These are phyloP conservation scores for Sporothrix phasma DNA, from an alignment of 2,329 filamentous ascomycete genomes.

Conservation along the genomic window DNA sequence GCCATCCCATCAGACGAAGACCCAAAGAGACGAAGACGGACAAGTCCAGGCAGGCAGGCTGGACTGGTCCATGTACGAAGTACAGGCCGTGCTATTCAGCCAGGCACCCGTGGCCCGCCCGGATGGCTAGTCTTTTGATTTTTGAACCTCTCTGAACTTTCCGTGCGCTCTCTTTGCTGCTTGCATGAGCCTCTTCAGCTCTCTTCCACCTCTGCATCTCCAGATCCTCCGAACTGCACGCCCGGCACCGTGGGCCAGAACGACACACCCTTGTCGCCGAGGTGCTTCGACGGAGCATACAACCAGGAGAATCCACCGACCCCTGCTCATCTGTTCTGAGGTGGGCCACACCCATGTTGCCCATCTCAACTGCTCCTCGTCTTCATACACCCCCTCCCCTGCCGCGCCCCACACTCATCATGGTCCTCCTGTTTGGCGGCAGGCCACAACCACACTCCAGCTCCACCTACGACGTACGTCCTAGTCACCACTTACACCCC, in stretches of 20 bases:
- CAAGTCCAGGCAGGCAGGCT: not conserved
- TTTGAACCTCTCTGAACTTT: not conserved
- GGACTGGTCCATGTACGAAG: not conserved
- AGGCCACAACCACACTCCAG: not conserved
- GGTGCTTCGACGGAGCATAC: not conserved
- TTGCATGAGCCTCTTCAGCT: no score
- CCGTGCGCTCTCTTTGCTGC: not conserved
- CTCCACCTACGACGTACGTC: no score
- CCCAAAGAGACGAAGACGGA: not conserved
- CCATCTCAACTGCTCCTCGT: slow-evolving; percentile 1
- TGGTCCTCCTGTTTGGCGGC: slow-evolving; percentile 6
- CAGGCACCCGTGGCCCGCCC: not conserved
- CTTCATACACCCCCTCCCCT: not conserved
- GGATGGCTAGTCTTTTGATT: not conserved
- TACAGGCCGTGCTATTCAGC: not conserved
- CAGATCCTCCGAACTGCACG: not conserved
- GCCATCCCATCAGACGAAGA: not conserved
- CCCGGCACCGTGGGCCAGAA: not conserved
- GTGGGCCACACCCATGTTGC: slow-evolving; percentile 9
- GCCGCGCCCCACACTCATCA: not conserved
- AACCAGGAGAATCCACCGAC: not conserved
- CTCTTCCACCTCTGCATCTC: not conserved
- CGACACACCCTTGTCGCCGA: not conserved
- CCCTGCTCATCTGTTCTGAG: not conserved
- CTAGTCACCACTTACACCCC: slow-evolving; percentile 12